Evolutionary conservation across 2,329 filamentous ascomycete genomes (phyloP).

Genomic region (Alternaria dauci): DNA sequence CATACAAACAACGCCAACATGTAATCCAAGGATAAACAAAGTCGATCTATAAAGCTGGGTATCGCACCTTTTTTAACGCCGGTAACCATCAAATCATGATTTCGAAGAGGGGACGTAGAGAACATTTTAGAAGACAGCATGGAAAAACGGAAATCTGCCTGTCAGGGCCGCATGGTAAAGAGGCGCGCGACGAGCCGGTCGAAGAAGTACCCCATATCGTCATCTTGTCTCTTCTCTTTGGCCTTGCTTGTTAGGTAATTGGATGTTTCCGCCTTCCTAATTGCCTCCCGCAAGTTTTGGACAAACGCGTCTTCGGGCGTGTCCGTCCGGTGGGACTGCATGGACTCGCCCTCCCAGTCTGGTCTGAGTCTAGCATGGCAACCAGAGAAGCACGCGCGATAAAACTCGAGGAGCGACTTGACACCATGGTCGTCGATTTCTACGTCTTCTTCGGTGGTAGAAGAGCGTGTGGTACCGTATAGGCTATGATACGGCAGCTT

Average conservation of each 20-base stretch:
- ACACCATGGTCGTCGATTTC: conserved; percentile 39
- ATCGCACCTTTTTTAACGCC: conserved; percentile 8
- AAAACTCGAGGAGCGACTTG: conserved; percentile 42
- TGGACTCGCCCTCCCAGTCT: conserved; percentile 41
- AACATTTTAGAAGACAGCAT: not conserved
- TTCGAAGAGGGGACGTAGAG: not conserved
- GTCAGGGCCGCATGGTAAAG: conserved; percentile 29
- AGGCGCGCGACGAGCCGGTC: conserved; percentile 49
- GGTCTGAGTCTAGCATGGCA: conserved; percentile 43
- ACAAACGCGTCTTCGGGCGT: conserved; percentile 40
- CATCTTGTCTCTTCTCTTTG: conserved; percentile 25
- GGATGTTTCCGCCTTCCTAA: conserved; percentile 22
- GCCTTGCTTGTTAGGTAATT: conserved; percentile 38
- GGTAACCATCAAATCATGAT: not conserved
- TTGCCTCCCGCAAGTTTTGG: conserved; percentile 38
- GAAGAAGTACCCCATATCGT: conserved; percentile 50
- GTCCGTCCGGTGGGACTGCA: not conserved
- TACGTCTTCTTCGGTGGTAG: conserved; percentile 13
- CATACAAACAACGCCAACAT: not conserved
- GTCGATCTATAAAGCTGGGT: conserved; percentile 6
- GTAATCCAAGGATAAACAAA: not conserved
- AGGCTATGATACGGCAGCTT: conserved; percentile 47
- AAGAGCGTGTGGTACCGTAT: conserved; percentile 6
- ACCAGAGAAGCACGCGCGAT: conserved; percentile 44
- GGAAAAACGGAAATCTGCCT: not conserved